phyloP scores from a whole-genome alignment of 805 yeast genomes.

The Kazachstania kunashirensis region DNA sequence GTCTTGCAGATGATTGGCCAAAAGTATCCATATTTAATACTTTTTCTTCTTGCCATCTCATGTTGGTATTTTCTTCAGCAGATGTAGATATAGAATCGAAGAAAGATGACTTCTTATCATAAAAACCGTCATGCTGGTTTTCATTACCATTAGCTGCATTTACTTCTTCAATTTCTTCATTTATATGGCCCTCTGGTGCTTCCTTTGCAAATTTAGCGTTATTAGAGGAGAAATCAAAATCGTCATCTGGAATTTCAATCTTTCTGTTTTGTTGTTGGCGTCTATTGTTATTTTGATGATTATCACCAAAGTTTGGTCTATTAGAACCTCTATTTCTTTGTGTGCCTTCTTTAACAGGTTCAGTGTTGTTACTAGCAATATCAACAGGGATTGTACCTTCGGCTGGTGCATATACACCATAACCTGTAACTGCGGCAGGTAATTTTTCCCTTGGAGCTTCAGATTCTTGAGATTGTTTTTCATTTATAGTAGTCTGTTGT shows the following conservation, averaged over 20 bases:
- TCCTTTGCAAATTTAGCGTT: slow-evolving; percentile 63
- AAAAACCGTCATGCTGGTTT: slow-evolving; percentile 32
- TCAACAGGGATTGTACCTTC: slow-evolving; percentile 7
- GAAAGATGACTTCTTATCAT: slow-evolving; percentile 77
- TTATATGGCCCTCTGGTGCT: slow-evolving; percentile 19
- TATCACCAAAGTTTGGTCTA: slow-evolving; percentile 1
- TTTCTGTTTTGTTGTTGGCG: slow-evolving; percentile 7
- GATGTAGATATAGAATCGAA: slow-evolving; percentile 79
- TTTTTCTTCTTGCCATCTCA: slow-evolving; percentile 68
- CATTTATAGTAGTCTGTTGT: neutral
- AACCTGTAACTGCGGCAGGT: slow-evolving; percentile 30
- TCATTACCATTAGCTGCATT: slow-evolving; percentile 1
- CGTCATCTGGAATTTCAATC: slow-evolving; percentile 41
- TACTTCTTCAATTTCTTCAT: slow-evolving; percentile 1
- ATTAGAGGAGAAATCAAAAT: slow-evolving; percentile 65
- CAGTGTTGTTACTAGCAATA: no score
- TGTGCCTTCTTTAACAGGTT: no score
- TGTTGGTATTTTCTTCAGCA: slow-evolving; percentile 36
- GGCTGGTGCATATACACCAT: slow-evolving; percentile 27
- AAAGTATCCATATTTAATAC: slow-evolving; percentile 71
- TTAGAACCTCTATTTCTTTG: slow-evolving; percentile 1
- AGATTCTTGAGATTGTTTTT: no score
- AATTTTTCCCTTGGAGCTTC: slow-evolving; percentile 14
- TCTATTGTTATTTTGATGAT: slow-evolving; percentile 1
- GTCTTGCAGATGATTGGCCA: slow-evolving; percentile 54